Percentiles rank a stretch among this genome's conserved stretches.
These are phyloP conservation scores for Teratosphaeria pseudoeucalypti DNA, from an alignment of 2,329 filamentous ascomycete species.

Conservation along the genomic window DNA sequence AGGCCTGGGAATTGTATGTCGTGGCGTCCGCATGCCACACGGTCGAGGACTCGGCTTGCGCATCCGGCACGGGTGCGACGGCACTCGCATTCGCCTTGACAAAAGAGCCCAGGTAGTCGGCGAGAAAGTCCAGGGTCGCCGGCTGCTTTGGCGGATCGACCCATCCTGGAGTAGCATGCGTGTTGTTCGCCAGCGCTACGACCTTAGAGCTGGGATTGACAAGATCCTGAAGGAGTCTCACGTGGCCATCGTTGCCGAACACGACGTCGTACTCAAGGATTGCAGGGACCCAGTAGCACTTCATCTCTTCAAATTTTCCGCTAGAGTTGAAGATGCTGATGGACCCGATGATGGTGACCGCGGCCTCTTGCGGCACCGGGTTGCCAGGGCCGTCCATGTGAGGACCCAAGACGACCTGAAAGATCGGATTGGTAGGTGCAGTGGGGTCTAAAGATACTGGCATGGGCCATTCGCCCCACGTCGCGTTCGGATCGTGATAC, in stretches of 20 bases:
- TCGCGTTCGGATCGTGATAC: neutral
- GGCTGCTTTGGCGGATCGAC: neutral
- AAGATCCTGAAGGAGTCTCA: constrained; percentile 1
- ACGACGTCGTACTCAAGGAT: constrained; percentile 9
- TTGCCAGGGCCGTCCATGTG: neutral
- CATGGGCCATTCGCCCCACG: neutral
- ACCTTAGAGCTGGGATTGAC: neutral
- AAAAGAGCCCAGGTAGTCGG: constrained; percentile 2
- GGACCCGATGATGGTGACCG: neutral
- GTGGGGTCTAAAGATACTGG: neutral
- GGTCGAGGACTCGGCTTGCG: neutral
- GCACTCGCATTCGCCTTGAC: constrained; percentile 1
- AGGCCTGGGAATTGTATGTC: neutral
- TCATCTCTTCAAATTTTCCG: constrained; percentile 3
- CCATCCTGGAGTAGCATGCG: neutral
- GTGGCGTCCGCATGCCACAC: neutral
- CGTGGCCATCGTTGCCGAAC: neutral
- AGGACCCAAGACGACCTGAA: neutral
- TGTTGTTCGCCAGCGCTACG: constrained; percentile 7
- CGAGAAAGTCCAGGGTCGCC: constrained; percentile 1
- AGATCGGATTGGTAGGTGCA: neutral
- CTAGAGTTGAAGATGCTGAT: neutral
- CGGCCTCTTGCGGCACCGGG: neutral
- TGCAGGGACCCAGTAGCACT: constrained; percentile 6
- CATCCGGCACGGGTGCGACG: neutral